Conservation (phyloP, 1,139 yeast genomes). For the Candida mesenterica region DNA sequence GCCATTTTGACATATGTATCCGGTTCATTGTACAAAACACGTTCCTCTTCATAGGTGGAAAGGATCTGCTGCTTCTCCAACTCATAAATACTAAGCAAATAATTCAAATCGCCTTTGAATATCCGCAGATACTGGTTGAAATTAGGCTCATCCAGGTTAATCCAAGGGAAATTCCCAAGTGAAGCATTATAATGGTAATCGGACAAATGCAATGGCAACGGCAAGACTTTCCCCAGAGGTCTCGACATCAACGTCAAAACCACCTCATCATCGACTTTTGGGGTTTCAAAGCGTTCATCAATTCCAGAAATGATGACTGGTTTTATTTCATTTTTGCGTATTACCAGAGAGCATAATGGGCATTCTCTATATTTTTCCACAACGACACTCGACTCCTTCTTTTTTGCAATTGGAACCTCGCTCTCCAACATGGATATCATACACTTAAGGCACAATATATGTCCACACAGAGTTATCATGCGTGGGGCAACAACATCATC, state of each 20-base stretch:
- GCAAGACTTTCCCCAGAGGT: slow-evolving; percentile 56
- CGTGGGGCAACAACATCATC: slow-evolving; percentile 89
- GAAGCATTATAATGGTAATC: neutral
- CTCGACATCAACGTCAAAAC: slow-evolving; percentile 72
- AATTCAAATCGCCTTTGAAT: slow-evolving; percentile 59
- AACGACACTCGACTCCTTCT: slow-evolving; percentile 35
- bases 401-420: slow-evolving; percentile 43
- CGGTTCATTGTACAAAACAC: slow-evolving; percentile 56
- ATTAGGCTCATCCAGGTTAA: slow-evolving; percentile 19
- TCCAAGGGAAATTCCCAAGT: slow-evolving; percentile 33
- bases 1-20: slow-evolving; percentile 61
- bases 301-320: slow-evolving; percentile 65
- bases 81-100: slow-evolving; percentile 52
- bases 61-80: slow-evolving; percentile 53
- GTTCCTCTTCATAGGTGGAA: slow-evolving; percentile 54
- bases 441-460: slow-evolving; percentile 83
- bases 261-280: slow-evolving; percentile 58
- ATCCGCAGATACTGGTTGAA: slow-evolving; percentile 47
- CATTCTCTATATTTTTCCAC: slow-evolving; percentile 66
- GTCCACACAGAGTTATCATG: slow-evolving; percentile 91
- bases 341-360: slow-evolving; percentile 76
- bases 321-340: slow-evolving; percentile 56
- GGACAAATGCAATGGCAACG: slow-evolving; percentile 50
- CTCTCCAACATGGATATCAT: slow-evolving; percentile 68
- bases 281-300: slow-evolving; percentile 60